Evolutionary conservation across 805 yeast genomes (phyloP), one percentile per base, ranked within the genome.

Genomic region (Priceomyces carsonii): DNA sequence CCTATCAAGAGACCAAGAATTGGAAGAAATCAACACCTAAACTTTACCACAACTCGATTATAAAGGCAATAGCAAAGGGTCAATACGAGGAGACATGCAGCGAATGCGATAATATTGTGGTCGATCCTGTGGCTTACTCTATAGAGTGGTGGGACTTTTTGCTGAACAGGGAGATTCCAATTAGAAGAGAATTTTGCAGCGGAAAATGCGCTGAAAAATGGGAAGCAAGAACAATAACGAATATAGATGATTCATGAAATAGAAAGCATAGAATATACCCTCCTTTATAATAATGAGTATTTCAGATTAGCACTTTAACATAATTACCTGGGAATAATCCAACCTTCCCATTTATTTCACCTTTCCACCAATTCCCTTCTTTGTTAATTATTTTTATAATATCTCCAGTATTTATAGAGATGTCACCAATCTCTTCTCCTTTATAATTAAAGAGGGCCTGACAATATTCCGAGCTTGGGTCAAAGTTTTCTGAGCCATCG

Each of bases 71-170:
- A n/a, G 66, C 71, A 18, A 71, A 71, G 43, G 84, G 73, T 0
- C 57, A 59, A 35, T 66, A 69, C 45, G 69, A 71, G 10, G 82
- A 78, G 39, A 59, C 66, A 0, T 80, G 86, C 50, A 72, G 77
- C 3, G 60, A 63, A 26, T 80, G 86, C 52, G 55, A 63, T 6
- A 39, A 54, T 3, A 59, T 69, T n/a, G 62, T 73, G 3, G 71
- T 78, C 5, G 80, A 78, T 36, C 75, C 82, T 2, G 65, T 69
- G 9, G 85, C 84, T 0, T 81, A 79, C 45, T 66, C 73, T 1
- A 50, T 72, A 41, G 85, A 80, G 50, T 80, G 85, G 85, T 80
- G 86, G 85, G 80, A 80, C 45, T 63, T 78, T 30, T 63, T 73
- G 32, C 70, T 64, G 24, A 72, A 79, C 37, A 63, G 57, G 23